Conservation (phyloP, 768 basidiomycete genomes). For the Suillus luteus region DNA sequence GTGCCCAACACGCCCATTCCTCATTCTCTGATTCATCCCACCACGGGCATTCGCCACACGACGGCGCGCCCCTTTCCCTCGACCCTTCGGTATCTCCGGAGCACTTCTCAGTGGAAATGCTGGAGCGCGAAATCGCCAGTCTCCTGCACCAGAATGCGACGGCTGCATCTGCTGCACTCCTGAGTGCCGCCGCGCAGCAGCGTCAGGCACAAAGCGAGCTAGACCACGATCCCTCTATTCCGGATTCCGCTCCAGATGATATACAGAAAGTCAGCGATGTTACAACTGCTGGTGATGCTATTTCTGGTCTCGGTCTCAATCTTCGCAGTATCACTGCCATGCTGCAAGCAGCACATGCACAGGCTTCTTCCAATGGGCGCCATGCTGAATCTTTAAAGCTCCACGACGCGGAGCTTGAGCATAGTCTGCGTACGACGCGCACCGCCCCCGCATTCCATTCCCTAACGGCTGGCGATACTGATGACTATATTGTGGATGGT, state of each 20-base stretch:
- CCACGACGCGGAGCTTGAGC: slow-evolving; percentile 46
- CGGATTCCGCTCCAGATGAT: slow-evolving; percentile 27
- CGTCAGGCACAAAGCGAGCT: slow-evolving; percentile 48
- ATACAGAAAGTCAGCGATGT: slow-evolving; percentile 12
- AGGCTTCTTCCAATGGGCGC: slow-evolving; percentile 50
- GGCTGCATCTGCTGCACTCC: slow-evolving; percentile 62
- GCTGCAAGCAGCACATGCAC: slow-evolving; percentile 74
- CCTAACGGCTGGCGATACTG: slow-evolving; percentile 53
- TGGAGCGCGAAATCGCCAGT: slow-evolving; percentile 76
- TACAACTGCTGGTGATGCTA: slow-evolving; percentile 14
- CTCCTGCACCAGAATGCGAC: slow-evolving; percentile 76
- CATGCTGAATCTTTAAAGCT: slow-evolving; percentile 48
- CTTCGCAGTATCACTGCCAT: slow-evolving; percentile 74
- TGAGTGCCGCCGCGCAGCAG: slow-evolving; percentile 70
- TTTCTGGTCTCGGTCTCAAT: slow-evolving; percentile 51
- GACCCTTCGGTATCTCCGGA: slow-evolving; percentile 44
- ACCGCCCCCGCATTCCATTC: slow-evolving; percentile 80
- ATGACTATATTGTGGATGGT: slow-evolving; percentile 24
- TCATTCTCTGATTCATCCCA: slow-evolving; percentile 24
- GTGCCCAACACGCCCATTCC: slow-evolving; percentile 33
- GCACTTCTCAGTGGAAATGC: slow-evolving; percentile 66
- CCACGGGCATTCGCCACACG: slow-evolving; percentile 21
- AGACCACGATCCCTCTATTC: slow-evolving; percentile 36
- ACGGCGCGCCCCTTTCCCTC: slow-evolving; percentile 38
- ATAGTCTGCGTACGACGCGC: slow-evolving; percentile 56